Base-by-base conservation (phyloP, 257 asterid genomes). In the Solanum chilense region DNA sequence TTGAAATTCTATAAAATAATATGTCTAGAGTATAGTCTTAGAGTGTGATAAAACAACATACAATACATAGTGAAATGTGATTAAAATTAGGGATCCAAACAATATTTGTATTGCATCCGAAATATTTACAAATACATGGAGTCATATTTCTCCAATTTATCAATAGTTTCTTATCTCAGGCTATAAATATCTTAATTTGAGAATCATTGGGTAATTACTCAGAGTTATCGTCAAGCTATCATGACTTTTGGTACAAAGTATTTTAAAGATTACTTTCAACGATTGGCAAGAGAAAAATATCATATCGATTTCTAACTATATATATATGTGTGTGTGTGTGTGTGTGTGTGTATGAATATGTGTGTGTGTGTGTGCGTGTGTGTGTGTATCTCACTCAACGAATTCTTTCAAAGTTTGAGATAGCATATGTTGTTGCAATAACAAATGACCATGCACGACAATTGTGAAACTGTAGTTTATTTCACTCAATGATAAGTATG, bases 171-270 rank as follows among this genome's bases (percentile, higher is more conserved):
- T 25, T 90, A 85, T 49, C 23, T 87, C 18, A 90, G 88, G 49
- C 29, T 88, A 88, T 64, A 90, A 90, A 68, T 90, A 90, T 39
- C 89, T 88, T 58, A 88, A 90, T 15, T 77, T 90, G 42, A 89
- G 90, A 41, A 78, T 35, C 42, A 49, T 62, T 42, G 14, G 76
- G 27, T 4, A 86, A 83, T 39, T 15, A 13, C 37, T 70, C 88
- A 31, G 5, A 86, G 86, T 23, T 90, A 88, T 88, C 80, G 47
- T 23, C 76, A 86, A 16, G 89, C 88, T 18, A 25, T 12, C 29
- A 16, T 58, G 60, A 25, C 39, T 25, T 87, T 90, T 90, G 90
- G 92, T 29, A 13, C 37, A 71, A 87, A 90, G 71, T 82, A 87
- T 64, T 90, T 90, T 60, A 70, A 70, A 58, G 27, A 66, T 6